Percentiles rank a stretch among this genome's conserved stretches.
Evolutionary conservation across 306 rosid species (phyloP).

Genomic region (Heteromeles arbutifolia): DNA sequence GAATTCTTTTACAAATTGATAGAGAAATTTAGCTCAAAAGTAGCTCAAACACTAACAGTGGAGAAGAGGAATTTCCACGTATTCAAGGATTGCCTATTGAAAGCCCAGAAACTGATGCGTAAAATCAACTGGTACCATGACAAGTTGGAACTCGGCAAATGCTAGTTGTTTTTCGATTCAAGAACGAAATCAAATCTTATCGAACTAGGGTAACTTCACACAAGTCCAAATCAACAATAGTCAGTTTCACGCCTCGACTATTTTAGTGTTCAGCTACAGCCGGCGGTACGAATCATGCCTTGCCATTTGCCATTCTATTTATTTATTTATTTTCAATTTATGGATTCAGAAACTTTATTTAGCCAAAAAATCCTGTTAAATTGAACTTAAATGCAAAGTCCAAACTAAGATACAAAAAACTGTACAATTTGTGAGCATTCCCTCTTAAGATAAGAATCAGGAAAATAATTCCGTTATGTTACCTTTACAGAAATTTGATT

Average conservation of each 20-base stretch:
- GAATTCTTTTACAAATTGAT: too few species aligned
- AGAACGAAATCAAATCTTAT: not conserved
- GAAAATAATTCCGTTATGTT: too few species aligned
- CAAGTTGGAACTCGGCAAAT: not conserved
- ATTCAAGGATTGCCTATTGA: slow-evolving; percentile 49
- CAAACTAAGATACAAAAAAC: not conserved
- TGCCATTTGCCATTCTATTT: not conserved
- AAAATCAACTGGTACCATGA: not conserved
- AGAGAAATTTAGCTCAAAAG: too few species aligned
- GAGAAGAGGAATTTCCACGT: slow-evolving; percentile 64
- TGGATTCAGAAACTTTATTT: not conserved
- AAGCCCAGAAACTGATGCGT: slow-evolving; percentile 9
- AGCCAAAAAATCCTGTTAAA: not conserved
- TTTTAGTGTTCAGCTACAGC: not conserved
- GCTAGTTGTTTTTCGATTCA: not conserved
- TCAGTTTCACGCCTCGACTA: not conserved
- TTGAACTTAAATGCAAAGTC: not conserved
- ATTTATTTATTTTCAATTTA: not conserved
- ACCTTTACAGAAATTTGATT: not conserved
- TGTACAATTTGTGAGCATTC: not conserved
- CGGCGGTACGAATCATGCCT: not conserved
- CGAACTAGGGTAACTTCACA: not conserved
- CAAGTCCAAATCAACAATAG: not conserved
- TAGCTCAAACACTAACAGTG: not conserved
- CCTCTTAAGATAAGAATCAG: too few species aligned